Conservation (phyloP, 2,329 filamentous ascomycete species). For the Hypoxylon sp. region DNA sequence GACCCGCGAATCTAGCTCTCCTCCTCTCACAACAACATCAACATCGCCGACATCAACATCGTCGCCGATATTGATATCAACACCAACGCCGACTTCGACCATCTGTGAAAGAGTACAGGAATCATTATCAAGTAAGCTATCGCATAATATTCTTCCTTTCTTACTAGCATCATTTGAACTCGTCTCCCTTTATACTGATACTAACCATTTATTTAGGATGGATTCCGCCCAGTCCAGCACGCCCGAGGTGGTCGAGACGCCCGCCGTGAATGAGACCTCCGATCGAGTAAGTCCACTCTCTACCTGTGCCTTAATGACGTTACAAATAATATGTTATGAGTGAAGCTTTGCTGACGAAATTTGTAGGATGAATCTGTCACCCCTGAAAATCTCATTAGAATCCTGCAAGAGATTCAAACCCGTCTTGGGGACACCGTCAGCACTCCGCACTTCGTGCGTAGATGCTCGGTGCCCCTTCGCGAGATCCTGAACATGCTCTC, state of each 20-base stretch:
- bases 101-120: neutral
- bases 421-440: too few relatives aligned
- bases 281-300: too few relatives aligned
- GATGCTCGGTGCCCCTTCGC: too few relatives aligned
- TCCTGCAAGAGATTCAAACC: too few relatives aligned
- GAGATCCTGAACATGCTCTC: too few relatives aligned
- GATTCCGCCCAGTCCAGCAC: neutral
- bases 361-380: neutral
- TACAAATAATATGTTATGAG: neutral
- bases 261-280: neutral
- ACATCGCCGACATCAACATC: neutral
- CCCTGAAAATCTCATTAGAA: too few relatives aligned
- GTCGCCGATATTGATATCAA: neutral
- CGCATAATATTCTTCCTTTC: neutral
- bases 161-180: neutral
- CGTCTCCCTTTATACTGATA: neutral
- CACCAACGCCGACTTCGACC: neutral
- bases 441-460: too few relatives aligned
- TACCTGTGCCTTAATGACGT: too few relatives aligned
- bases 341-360: neutral
- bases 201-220: neutral
- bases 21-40: neutral
- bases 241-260: too few relatives aligned
- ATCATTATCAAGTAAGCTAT: neutral
- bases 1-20: neutral